Conservation (phyloP, 2,329 filamentous ascomycete genomes). For the Cadophora luteo-olivacea region DNA sequence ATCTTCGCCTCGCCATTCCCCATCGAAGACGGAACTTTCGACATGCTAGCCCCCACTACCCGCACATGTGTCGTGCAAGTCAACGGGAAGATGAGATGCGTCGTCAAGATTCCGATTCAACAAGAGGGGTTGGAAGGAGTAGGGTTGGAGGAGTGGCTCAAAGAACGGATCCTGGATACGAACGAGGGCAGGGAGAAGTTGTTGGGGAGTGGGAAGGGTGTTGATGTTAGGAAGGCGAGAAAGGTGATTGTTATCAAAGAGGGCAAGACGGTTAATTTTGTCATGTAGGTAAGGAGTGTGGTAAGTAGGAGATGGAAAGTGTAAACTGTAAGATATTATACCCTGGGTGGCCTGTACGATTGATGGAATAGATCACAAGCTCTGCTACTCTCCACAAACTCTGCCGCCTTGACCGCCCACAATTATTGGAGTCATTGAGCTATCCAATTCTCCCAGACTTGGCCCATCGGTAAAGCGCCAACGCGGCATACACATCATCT, state of each 20-base stretch:
- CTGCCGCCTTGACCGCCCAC: too few species aligned
- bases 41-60: constrained; percentile 56
- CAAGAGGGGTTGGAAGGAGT: constrained; percentile 50
- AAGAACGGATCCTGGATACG: constrained; percentile 65
- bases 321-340: background rate
- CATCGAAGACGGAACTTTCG: constrained; percentile 55
- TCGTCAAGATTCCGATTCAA: constrained; percentile 66
- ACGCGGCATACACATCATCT: too few species aligned
- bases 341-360: background rate
- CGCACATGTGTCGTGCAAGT: constrained; percentile 73
- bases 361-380: background rate
- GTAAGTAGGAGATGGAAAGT: background rate
- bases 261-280: constrained; percentile 78
- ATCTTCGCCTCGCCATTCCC: constrained; percentile 65
- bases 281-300: constrained; percentile 48
- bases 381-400: too few species aligned
- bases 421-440: too few species aligned
- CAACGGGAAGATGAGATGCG: constrained; percentile 78
- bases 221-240: constrained; percentile 59
- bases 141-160: constrained; percentile 64
- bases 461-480: too few species aligned
- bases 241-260: constrained; percentile 70
- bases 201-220: constrained; percentile 45
- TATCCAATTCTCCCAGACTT: too few species aligned
- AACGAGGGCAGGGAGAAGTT: constrained; percentile 61